Base-by-base conservation (phyloP, 352 stramenopile species). In the Pythium scleroteichum region DNA sequence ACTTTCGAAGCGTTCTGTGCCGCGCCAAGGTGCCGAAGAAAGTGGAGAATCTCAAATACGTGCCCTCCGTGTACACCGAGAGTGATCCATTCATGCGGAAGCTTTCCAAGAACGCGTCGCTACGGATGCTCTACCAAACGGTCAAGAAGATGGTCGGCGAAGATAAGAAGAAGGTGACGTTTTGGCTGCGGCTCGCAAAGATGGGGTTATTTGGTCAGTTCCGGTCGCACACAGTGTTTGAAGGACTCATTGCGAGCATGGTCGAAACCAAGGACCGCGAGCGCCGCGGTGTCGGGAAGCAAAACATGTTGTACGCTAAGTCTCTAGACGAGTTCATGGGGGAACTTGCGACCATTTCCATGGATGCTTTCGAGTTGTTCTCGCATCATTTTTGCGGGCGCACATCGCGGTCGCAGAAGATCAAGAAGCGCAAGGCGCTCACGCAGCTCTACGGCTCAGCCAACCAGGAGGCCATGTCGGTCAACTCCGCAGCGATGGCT, bases 251-350 rank as follows among this genome's bases (percentile, higher is more conserved):
- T 26, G 79, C 81, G 52, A 91, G 81, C 61, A 90, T 94, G 79
- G 75, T 92, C 38, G 82, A 92, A 53, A 63, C 90, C 7, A 94
- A 94, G 54, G 85, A 94, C 64, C 90, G 91, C 54, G 78, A 88
- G 53, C 82, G 78, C 2, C 82, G 85, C 41, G 85, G 85, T 17
- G 85, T 91, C 12, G 85, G 85, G 23, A 94, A 91, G 65, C 85
- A 94, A 42, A 94, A 94, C 56, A 94, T 92, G 85, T 75, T 87
- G 64, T 94, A 94, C 61, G 75, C 85, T 0, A 70, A 68, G 52
- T 62, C 79, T 8, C 57, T 94, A 54, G 85, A 94, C 51, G 79
- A 79, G 10, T 94, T 94, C 35, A 87, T 94, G 79, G 71, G 76
- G 35, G 64, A 66, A 13, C 68, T 94, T 26, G 64, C 80, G 1